Evolutionary conservation across 2,329 filamentous ascomycete genomes (phyloP).

Genomic region (Ramularia endophylla): DNA sequence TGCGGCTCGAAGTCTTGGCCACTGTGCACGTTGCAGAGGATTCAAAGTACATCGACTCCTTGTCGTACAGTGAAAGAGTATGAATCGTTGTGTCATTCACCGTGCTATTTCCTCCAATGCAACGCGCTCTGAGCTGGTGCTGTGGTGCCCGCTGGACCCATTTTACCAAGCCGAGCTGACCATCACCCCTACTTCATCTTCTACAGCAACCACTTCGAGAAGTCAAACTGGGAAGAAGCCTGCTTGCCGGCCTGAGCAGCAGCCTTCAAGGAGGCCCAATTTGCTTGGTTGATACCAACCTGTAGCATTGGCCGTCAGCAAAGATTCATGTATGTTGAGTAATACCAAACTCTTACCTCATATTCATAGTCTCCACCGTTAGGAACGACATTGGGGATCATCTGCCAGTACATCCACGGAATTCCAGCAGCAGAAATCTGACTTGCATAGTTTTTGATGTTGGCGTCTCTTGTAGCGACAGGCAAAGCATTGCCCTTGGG

Average conservation of each 20-base stretch:
- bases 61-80: too few species aligned
- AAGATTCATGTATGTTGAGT: too few species aligned
- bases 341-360: constrained; percentile 12
- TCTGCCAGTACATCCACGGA: constrained; percentile 34
- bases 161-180: too few species aligned
- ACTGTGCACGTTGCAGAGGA: too few species aligned
- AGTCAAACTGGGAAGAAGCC: constrained; percentile 11
- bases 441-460: constrained; percentile 26
- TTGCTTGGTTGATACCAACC: constrained; percentile 24
- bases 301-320: too few species aligned
- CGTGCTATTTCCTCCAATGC: too few species aligned
- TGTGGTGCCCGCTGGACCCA: too few species aligned
- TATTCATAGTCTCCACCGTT: constrained; percentile 29
- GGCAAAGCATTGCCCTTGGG: constrained; percentile 4
- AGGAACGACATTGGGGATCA: constrained; percentile 29
- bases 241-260: not conserved
- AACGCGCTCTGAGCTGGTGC: too few species aligned
- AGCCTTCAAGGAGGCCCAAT: constrained; percentile 20
- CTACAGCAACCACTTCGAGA: constrained; percentile 6
- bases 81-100: too few species aligned
- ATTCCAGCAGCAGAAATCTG: constrained; percentile 27
- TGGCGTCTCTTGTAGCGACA: constrained; percentile 17
- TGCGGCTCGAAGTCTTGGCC: too few species aligned
- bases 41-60: too few species aligned
- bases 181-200: too few species aligned